Base-by-base conservation (phyloP, 139 green algal species). In the Chlamydomonas schloesseri region DNA sequence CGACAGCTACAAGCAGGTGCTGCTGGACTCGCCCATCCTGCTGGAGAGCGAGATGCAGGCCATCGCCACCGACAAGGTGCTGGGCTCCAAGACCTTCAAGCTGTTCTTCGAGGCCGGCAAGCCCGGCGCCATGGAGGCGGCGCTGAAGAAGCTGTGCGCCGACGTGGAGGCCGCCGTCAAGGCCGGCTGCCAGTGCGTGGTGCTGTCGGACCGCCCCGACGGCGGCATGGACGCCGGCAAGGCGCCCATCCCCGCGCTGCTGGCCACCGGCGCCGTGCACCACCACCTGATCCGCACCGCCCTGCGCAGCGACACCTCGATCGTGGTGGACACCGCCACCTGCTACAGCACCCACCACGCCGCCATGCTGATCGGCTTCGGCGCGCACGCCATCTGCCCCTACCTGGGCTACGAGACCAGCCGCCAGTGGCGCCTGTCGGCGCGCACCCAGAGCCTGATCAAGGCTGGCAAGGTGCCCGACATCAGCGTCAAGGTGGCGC, bases 351-450 rank as follows among this genome's bases (percentile, higher is more conserved):
- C 89, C 14, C 89, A 93, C 83, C 89, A 93, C 74, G 89, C 87
- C 2, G 89, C 89, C 42, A 89, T 88, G 82, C 83, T 93, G 26
- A 93, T 93, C 57, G 89, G 89, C 77, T 99, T 99, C 78, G 98
- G 98, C 83, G 98, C 97, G 3, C 97, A 98, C 88, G 98, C 97
- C 18, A 93, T 99, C 69, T 99, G 97, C 94, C 98, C 98, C 31
- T 99, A 99, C 92, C 94, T 99, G 28, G 98, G 93, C 11, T 96
- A 99, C 37, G 98, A 99, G 94, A 97, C 96, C 55, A 97, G 92
- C 80, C 93, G 98, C 26, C 97, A 99, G 93, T 99, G 98, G 98
- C 91, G 97, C 71, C 73, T 93, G 34, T 95, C 90, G 42, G 74
- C 91, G 57, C 96, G 95, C 80, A 98, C 96, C 21, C 81, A 95